phyloP scores from a whole-genome alignment of 1,284 basidiomycete species.

The Wallemia ichthyophaga region DNA sequence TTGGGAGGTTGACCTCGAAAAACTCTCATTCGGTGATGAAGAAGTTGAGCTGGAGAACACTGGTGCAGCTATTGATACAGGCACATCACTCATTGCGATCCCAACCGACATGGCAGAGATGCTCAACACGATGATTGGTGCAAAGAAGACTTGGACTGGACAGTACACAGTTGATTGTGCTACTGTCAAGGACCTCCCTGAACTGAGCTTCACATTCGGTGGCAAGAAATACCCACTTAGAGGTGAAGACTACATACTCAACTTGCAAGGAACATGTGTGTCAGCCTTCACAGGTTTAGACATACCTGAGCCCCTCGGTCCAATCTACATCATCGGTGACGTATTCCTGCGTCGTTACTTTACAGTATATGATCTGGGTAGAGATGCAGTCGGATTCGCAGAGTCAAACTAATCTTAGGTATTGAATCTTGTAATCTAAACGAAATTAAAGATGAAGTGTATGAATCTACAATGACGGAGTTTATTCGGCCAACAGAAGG shows the following conservation, averaged over 20 bases:
- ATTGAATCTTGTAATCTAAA: too few relatives aligned
- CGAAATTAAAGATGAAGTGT: too few relatives aligned
- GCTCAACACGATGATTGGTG: slow-evolving; percentile 61
- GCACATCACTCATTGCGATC: slow-evolving; percentile 25
- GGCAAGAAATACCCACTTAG: slow-evolving; percentile 51
- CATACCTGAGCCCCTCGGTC: slow-evolving; percentile 57
- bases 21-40: slow-evolving; percentile 55
- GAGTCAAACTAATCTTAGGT: slow-evolving; percentile 12
- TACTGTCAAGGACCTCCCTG: slow-evolving; percentile 54
- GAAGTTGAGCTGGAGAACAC: slow-evolving; percentile 59
- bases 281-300: slow-evolving; percentile 80
- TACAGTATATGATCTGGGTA: slow-evolving; percentile 73
- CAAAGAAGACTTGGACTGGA: slow-evolving; percentile 72
- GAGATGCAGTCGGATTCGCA: slow-evolving; percentile 66
- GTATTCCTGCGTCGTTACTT: slow-evolving; percentile 66
- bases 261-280: slow-evolving; percentile 69
- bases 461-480: too few relatives aligned
- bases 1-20: slow-evolving; percentile 88
- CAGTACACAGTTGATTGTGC: slow-evolving; percentile 77
- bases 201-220: slow-evolving; percentile 53
- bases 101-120: slow-evolving; percentile 91
- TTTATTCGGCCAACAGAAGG: too few relatives aligned
- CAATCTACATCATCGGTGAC: slow-evolving; percentile 74
- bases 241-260: slow-evolving; percentile 62
- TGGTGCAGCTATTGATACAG: slow-evolving; percentile 88